Conservation (phyloP, 2,329 filamentous ascomycete species). For the Thelonectria rubi region DNA sequence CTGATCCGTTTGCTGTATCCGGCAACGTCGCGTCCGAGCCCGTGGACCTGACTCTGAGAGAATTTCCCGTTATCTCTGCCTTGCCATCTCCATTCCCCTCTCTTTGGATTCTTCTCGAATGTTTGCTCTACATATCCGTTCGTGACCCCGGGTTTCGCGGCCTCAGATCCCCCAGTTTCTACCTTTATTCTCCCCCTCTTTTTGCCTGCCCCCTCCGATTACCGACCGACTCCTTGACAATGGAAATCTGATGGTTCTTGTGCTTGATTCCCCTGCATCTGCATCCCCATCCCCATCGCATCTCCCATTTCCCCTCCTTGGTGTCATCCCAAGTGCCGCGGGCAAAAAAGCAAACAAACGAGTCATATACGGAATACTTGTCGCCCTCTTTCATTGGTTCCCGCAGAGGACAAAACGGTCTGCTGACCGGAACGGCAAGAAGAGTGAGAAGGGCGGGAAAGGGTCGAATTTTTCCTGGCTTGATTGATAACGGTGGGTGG, state of each 20-base stretch:
- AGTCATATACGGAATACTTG: neutral
- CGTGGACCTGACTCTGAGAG: conserved; percentile 5
- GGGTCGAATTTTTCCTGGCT: conserved; percentile 3
- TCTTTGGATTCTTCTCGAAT: neutral
- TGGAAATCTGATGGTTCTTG: conserved; percentile 7
- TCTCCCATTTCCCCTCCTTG: neutral
- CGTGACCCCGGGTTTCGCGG: neutral
- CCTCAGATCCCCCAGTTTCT: conserved; percentile 11
- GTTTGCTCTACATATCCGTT: neutral
- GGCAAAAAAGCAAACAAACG: conserved; percentile 7
- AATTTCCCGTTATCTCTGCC: conserved; percentile 22
- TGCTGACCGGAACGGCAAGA: conserved; percentile 13
- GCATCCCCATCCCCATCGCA: conserved; percentile 1
- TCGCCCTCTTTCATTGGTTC: conserved; percentile 17
- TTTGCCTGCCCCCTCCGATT: conserved; percentile 20
- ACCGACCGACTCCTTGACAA: conserved; percentile 17
- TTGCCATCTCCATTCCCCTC: conserved; percentile 2
- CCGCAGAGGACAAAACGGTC: conserved; percentile 19
- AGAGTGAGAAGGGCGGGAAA: conserved; percentile 16
- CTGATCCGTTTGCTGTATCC: conserved; percentile 11
- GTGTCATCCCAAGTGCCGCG: conserved; percentile 9
- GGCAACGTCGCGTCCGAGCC: conserved; percentile 1
- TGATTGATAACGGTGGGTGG: conserved; percentile 37
- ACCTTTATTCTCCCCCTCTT: conserved; percentile 10
- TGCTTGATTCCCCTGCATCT: conserved; percentile 12